phyloP scores from a whole-genome alignment of 2,329 filamentous ascomycete genomes.

The Dichotomopilus funicola region DNA sequence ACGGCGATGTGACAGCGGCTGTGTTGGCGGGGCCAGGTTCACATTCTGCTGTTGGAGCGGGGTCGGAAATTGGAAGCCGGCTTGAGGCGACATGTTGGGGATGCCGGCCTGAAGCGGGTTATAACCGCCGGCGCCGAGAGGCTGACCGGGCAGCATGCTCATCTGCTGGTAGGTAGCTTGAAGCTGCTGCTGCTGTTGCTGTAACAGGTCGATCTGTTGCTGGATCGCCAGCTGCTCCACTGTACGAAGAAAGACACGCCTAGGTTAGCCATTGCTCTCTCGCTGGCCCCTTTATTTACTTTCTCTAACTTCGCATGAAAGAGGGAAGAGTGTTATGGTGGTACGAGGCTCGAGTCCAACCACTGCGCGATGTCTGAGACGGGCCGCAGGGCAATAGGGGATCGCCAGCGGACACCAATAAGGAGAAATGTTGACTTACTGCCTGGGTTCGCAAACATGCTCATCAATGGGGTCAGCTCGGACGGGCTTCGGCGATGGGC shows the following conservation, averaged over 20 bases:
- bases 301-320: no score
- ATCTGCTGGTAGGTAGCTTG: conserved; percentile 95
- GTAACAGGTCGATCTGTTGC: conserved; percentile 94
- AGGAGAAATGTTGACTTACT: conserved; percentile 45
- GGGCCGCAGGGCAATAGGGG: neutral
- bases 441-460: conserved; percentile 66
- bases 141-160: conserved; percentile 85
- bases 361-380: neutral
- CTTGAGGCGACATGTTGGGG: conserved; percentile 69
- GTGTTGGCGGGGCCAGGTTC: conserved; percentile 67
- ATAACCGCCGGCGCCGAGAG: conserved; percentile 64
- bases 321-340: no score
- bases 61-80: conserved; percentile 82
- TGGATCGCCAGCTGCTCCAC: conserved; percentile 98
- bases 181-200: conserved; percentile 97
- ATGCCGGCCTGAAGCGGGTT: conserved; percentile 75
- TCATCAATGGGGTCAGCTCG: conserved; percentile 95
- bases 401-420: conserved; percentile 1
- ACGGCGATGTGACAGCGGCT: conserved; percentile 83
- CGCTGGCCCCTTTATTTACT: no score
- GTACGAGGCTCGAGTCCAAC: no score
- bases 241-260: conserved; percentile 31
- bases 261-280: conserved; percentile 20
- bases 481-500: conserved; percentile 95
- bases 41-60: conserved; percentile 69